Base-by-base conservation (phyloP, 2,329 filamentous ascomycete genomes). In the Ceratocystis harringtonii region DNA sequence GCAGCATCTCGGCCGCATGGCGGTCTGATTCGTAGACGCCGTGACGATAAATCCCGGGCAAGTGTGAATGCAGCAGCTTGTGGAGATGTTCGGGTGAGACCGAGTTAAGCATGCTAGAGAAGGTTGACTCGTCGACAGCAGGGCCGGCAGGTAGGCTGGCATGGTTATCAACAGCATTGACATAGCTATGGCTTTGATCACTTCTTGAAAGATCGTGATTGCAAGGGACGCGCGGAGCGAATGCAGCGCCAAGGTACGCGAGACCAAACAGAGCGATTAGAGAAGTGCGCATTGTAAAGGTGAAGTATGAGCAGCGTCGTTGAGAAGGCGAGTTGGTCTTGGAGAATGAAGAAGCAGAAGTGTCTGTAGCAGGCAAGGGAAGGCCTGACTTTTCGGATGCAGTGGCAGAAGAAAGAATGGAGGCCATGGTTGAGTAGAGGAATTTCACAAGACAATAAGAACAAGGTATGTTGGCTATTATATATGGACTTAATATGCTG, bases 1-100 rank as follows among this genome's bases (percentile, higher is more conserved):
- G 81, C 32, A 88, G 78, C 43, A 80, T 82, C 72, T 87, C 82
- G 65, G 88, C 78, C 30, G 85, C 85, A 10, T 80, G 77, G 69
- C 79, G 79, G 71, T 88, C 86, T 68, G 84, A 82, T 68, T 82
- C 79, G 73, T 85, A 88, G 65, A 89, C 80, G 67, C 86, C 87
- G 71, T 88, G 81, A 72, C 84, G 81, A 75, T 85, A 89, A 71
- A 83, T 82, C 61, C 80, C 79, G 58, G 82, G 80, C 64, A 85
- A 77, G 70, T 85, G 80, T 68, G 79, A 77, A 73, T 88, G 84
- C 41, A 91, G 78, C 64, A 88, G 81, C 60, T 81, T 80, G 73
- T 89, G 85, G 64, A 92, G 76, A 52, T 82, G 79, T 61, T 82
- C 78, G 65, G 80, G 79, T 25, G 85, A 82, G 65, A 86, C 75